phyloP scores from a whole-genome alignment of 805 yeast species.

The Barnettozyma salicaria region DNA sequence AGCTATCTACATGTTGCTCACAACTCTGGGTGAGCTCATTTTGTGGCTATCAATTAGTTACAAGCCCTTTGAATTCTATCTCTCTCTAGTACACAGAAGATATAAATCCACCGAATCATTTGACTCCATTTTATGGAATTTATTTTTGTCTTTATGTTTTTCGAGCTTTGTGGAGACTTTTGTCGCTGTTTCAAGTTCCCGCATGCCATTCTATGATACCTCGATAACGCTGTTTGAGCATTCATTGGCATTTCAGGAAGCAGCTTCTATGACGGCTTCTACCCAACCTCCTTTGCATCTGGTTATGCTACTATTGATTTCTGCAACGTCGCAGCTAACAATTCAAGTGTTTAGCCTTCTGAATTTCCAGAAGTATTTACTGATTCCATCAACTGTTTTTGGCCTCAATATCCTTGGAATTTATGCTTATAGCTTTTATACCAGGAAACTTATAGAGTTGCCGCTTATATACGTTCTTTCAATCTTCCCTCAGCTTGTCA shows the following conservation, averaged over 20 bases:
- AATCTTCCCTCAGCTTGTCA: constrained; percentile 60
- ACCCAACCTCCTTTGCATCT: too few relatives aligned
- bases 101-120: neutral
- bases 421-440: constrained; percentile 35
- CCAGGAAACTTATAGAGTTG: constrained; percentile 39
- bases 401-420: constrained; percentile 49
- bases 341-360: constrained; percentile 60
- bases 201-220: constrained; percentile 52
- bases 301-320: constrained; percentile 43
- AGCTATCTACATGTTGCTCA: constrained; percentile 14
- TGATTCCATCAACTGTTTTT: constrained; percentile 56
- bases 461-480: constrained; percentile 55
- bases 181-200: constrained; percentile 50
- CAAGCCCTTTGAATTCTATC: neutral
- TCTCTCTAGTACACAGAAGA: neutral
- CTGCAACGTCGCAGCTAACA: too few relatives aligned
- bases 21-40: neutral
- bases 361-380: constrained; percentile 46
- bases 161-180: constrained; percentile 65
- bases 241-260: constrained; percentile 71
- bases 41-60: neutral
- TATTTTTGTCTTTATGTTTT: constrained; percentile 51
- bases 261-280: constrained; percentile 40
- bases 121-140: constrained; percentile 47
- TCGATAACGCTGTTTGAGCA: constrained; percentile 72